Evolutionary conservation across 768 basidiomycete species (phyloP), one percentile per base, ranked within the genome.

Genomic region (Tulasnella calospora): DNA sequence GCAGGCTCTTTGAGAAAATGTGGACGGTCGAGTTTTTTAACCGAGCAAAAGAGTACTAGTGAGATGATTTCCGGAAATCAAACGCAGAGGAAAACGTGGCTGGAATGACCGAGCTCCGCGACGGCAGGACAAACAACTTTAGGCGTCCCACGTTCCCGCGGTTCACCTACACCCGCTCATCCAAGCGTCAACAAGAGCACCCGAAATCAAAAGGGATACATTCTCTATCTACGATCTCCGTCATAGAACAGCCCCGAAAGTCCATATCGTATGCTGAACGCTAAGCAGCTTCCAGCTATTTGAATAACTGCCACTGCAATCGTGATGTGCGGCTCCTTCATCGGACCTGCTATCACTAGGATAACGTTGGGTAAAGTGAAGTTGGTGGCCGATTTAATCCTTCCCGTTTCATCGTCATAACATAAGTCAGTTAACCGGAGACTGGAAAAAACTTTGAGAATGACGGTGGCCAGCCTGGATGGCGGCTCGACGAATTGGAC

Each of bases 341-440:
- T 93, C 19, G 94, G 92, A 2, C 96, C 96, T 8, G 93, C 83
- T 30, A 89, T 87, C 33, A 97, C 85, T 40, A 99, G 87, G 76
- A 98, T 87, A 76, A 92, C 88, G 83, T 98, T 99, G 41, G 97
- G 86, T 79, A 99, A 91, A 0, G 98, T 99, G 79, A 99, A 85
- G 84, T 99, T 99, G 46, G 93, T 95, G 5, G 90, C 88, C 79
- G 92, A 91, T 3, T 87, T 82, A 81, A 98, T 91, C 35, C 83
- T 84, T 15, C 90, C 90, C 33, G 71, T 47, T 23, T 82, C 86
- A 19, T 88, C 85, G 81, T 91, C 88, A 23, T 85, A 79, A 38
- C 88, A 90, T 8, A 98, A 85, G 41, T 90, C 85, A 40, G 93
- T 90, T 27, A 96, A 85, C 5, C 92, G 88, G 13, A 98, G 82